Conservation (phyloP, 768 basidiomycete genomes). For the Tulasnella sp. region DNA sequence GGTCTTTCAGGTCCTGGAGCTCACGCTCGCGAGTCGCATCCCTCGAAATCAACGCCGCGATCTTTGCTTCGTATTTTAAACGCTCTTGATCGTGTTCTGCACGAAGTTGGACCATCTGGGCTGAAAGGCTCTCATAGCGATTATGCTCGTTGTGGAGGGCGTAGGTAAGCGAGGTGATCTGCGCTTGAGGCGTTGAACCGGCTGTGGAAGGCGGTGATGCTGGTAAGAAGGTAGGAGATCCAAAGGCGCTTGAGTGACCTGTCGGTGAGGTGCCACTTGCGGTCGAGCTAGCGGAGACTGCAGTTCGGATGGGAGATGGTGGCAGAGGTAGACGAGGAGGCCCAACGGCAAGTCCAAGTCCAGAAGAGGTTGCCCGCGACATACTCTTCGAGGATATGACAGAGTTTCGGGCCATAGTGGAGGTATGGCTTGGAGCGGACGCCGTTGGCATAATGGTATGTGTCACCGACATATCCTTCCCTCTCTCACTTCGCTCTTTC, state of each 20-base stretch:
- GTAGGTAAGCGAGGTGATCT: slow-evolving; percentile 12
- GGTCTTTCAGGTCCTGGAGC: not conserved
- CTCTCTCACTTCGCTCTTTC: not conserved
- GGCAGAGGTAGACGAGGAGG: slow-evolving; percentile 7
- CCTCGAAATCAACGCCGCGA: not conserved
- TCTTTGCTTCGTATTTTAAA: not conserved
- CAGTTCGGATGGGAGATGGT: not conserved
- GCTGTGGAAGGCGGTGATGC: not conserved
- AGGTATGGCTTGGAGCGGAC: not conserved
- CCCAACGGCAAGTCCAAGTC: not conserved
- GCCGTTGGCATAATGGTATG: not conserved
- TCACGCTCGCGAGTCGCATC: not conserved
- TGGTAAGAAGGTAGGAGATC: not conserved
- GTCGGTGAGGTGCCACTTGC: not conserved
- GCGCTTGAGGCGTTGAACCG: slow-evolving; percentile 8
- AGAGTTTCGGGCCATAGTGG: not conserved
- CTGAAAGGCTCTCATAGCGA: slow-evolving; percentile 6
- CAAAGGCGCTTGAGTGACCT: not conserved
- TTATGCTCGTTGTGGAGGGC: slow-evolving; percentile 12
- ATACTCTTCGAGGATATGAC: not conserved
- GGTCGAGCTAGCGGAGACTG: not conserved
- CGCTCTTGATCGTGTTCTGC: slow-evolving; percentile 2
- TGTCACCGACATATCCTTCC: too few relatives aligned
- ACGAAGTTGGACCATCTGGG: not conserved
- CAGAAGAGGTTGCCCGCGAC: not conserved